A percentile compares a stretch with the other conserved stretches of the same genome.
These are phyloP conservation scores for Linum tenue DNA, from an alignment of 345 rosid species.

Conservation along the genomic window DNA sequence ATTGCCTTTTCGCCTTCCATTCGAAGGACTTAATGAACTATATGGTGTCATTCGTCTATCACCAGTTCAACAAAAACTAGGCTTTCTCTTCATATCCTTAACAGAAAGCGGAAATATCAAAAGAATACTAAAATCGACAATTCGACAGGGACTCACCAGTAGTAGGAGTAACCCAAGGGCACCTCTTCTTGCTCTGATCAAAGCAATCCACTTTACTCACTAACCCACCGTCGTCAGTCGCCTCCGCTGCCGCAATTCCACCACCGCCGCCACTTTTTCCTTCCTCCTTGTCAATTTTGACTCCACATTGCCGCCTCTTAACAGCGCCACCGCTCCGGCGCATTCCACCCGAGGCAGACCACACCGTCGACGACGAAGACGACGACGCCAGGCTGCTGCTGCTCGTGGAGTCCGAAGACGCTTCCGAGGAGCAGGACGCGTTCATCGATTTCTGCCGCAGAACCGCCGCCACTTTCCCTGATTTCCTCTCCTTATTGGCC, in stretches of 20 bases:
- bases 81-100: neutral
- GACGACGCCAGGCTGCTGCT: constrained; percentile 59
- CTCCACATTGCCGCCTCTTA: constrained; percentile 47
- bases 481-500: constrained; percentile 28
- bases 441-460: constrained; percentile 32
- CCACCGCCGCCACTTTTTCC: constrained; percentile 60
- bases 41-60: neutral
- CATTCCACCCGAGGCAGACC: neutral
- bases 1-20: too few species aligned
- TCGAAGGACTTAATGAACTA: too few species aligned
- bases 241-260: constrained; percentile 50
- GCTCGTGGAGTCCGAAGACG: constrained; percentile 65
- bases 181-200: constrained; percentile 37
- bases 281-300: constrained; percentile 53
- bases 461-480: neutral
- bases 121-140: constrained; percentile 11
- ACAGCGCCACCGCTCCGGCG: constrained; percentile 52
- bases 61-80: neutral
- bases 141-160: constrained; percentile 43
- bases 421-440: constrained; percentile 91
- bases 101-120: neutral
- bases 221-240: constrained; percentile 33
- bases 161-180: constrained; percentile 85
- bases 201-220: neutral
- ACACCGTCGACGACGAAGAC: neutral